Evolutionary conservation across 805 yeast genomes (phyloP).

Genomic region (Pichia exigua): DNA sequence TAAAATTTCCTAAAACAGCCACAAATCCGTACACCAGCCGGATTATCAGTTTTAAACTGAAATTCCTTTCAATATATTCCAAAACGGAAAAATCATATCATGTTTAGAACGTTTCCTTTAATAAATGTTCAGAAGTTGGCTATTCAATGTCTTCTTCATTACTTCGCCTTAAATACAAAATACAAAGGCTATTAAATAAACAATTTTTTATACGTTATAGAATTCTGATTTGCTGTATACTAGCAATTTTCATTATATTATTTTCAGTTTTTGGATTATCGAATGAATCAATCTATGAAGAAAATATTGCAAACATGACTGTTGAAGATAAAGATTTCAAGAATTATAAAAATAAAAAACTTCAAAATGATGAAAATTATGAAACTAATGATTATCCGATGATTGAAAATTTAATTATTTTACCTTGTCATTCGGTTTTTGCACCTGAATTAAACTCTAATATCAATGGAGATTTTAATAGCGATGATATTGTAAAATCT

Average conservation of each 20-base stretch:
- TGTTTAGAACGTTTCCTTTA: too few species aligned
- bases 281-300: neutral
- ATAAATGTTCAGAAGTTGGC: too few species aligned
- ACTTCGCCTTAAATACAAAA: neutral
- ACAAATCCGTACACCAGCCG: neutral
- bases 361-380: neutral
- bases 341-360: neutral
- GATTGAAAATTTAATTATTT: conserved; percentile 31
- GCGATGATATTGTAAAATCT: neutral
- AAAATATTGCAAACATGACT: neutral
- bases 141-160: neutral
- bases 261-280: conserved; percentile 6
- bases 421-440: conserved; percentile 37
- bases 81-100: too few species aligned
- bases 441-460: conserved; percentile 9
- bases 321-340: too few species aligned
- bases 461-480: neutral
- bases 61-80: too few species aligned
- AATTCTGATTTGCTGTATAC: neutral
- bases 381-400: neutral
- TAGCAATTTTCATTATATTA: neutral
- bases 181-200: neutral
- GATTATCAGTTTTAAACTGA: too few species aligned
- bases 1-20: neutral
- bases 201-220: neutral